phyloP scores from a whole-genome alignment of 202 grass and related monocot genomes.

The Bolboschoenoplectus hybrid region DNA sequence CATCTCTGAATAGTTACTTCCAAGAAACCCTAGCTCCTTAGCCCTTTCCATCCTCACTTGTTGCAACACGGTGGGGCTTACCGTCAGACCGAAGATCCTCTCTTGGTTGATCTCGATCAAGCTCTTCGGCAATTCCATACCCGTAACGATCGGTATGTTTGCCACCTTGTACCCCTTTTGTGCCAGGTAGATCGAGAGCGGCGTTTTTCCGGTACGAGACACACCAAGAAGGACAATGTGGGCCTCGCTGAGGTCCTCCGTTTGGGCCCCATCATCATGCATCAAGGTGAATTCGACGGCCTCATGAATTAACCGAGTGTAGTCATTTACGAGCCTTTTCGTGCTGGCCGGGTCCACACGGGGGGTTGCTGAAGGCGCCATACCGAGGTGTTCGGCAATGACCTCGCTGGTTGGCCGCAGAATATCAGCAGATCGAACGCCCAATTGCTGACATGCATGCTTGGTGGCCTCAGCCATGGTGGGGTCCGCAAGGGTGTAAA shows the following conservation, averaged over 20 bases:
- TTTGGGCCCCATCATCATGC: conserved; percentile 86
- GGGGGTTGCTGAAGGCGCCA: conserved; percentile 67
- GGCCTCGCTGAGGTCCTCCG: conserved; percentile 63
- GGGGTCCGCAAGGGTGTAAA: conserved; percentile 91
- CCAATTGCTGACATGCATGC: conserved; percentile 66
- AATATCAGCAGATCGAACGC: conserved; percentile 71
- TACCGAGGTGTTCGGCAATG: conserved; percentile 77
- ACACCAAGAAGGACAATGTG: conserved; percentile 73
- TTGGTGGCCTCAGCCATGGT: conserved; percentile 62
- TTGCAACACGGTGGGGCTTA: conserved; percentile 74
- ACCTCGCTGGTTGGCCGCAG: conserved; percentile 77
- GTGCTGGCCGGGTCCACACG: conserved; percentile 51
- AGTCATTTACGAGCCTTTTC: conserved; percentile 56
- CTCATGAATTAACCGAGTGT: conserved; percentile 64
- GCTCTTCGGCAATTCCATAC: conserved; percentile 61
- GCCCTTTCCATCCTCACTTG: conserved; percentile 80
- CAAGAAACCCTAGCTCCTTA: conserved; percentile 69
- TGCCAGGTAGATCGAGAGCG: conserved; percentile 76
- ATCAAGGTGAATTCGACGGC: conserved; percentile 92
- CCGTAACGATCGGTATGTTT: conserved; percentile 84
- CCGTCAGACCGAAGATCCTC: conserved; percentile 81
- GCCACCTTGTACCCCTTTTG: conserved; percentile 98
- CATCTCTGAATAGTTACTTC: conserved; percentile 92
- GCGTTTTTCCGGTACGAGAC: conserved; percentile 86
- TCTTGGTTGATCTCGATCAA: conserved; percentile 69